These are phyloP conservation scores for Fusarium buxicola DNA, from an alignment of 2,329 filamentous ascomycete genomes.

Conservation along the genomic window DNA sequence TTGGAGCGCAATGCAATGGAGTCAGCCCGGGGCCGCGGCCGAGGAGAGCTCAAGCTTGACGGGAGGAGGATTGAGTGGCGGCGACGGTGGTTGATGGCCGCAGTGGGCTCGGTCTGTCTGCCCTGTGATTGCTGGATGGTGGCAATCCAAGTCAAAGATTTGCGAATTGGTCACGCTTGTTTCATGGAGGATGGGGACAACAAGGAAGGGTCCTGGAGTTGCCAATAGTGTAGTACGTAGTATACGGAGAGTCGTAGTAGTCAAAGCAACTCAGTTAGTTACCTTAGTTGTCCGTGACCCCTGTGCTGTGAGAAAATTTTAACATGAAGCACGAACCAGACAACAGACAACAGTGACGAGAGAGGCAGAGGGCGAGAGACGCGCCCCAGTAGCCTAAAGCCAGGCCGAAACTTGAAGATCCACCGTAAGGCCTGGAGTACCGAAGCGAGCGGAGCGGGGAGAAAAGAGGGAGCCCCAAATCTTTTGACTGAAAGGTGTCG, in stretches of 20 bases:
- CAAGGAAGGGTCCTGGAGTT: constrained; percentile 32
- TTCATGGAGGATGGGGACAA: constrained; percentile 24
- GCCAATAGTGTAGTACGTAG: constrained; percentile 2
- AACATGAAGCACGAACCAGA: neutral
- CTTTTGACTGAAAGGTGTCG: neutral
- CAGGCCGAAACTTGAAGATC: neutral
- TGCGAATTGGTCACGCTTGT: constrained; percentile 21
- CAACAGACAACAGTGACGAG: neutral
- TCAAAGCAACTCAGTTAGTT: neutral
- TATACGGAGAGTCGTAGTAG: neutral
- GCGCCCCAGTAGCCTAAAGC: neutral
- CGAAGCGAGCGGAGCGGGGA: constrained; percentile 16
- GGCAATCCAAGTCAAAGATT: constrained; percentile 3
- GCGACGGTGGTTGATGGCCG: constrained; percentile 32
- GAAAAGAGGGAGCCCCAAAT: neutral
- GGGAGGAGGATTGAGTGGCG: constrained; percentile 7
- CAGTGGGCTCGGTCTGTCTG: neutral
- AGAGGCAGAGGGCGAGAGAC: neutral
- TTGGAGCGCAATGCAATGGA: too few species aligned
- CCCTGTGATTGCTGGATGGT: neutral
- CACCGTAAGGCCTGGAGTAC: constrained; percentile 10
- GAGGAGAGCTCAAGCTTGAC: neutral
- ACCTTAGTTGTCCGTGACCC: neutral
- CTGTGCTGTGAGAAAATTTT: constrained; percentile 7
- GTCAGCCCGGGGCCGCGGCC: too few species aligned